Base-by-base conservation (phyloP, 2,329 filamentous ascomycete genomes). In the Pseudogymnoascus sp. region DNA sequence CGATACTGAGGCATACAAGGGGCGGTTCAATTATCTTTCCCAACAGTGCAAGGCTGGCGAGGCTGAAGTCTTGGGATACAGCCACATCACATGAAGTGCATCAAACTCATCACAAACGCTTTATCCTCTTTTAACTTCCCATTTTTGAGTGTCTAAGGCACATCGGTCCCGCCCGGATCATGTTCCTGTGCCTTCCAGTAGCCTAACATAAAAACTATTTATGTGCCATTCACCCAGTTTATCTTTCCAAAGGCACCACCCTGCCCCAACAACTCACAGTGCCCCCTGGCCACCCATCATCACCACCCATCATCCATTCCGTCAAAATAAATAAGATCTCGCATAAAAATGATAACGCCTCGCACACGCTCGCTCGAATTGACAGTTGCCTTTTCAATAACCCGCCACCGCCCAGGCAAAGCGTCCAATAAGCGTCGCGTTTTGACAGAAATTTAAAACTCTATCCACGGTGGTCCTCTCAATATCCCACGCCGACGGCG, bases 301-400 rank as follows among this genome's bases (percentile, higher is more conserved):
- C 43, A 54, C n/a, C 43, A 28, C n/a, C 20, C 18, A 28, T 47
- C 28, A 33, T 18, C 28, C 47, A 33, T 33, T 25, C 28, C 28
- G 30, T 18, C 28, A 16, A 54, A 54, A 33, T 25, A 14, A 54
- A 50, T 33, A 50, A 54, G 33, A 33, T 54, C 47, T 54, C 16
- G 47, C 47, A 54, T 25, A 54, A 54, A 33, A 54, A 54, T 33
- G 47, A 33, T 54, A 54, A 54, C 47, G 25, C 47, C 47, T 28
- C 47, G 47, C 47, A 54, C 47, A 54, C 47, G 28, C 47, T 33
- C 47, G 47, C 47, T 54, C 47, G 16, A 54, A 54, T 54, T 54
- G 28, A 54, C n/a, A 54, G 47, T 12, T 54, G 47, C 28, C 28
- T 54, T 33, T 54, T 33, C 28, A 54, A 54, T 54, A 54, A 33